Base-by-base conservation (phyloP, 1,284 basidiomycete genomes). In the Takashimella tepidaria region DNA sequence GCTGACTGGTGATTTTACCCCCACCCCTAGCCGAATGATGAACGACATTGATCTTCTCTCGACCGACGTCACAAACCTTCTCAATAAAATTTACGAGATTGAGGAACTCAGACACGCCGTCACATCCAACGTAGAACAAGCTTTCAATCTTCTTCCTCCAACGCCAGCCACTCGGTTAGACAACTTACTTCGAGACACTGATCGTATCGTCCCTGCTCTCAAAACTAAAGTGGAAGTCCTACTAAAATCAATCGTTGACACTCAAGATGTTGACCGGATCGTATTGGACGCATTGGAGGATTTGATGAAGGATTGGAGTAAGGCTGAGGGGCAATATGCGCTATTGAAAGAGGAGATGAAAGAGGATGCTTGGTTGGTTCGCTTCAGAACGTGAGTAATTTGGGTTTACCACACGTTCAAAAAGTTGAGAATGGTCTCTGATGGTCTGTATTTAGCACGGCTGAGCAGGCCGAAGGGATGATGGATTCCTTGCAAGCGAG, bases 301-400 rank as follows among this genome's bases (percentile, higher is more conserved):
- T 37, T 16, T 37, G 10, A 37, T 8, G 16, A 37, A 52, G 10
- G 89, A 93, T 44, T 96, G 90, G 90, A 84, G 86, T 53, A 77
- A 83, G 20, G 81, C 90, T 2, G 85, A 88, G 66, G 82, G 83
- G 46, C 89, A 93, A 62, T 88, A 86, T 51, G 86, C 89, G 22
- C 82, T 85, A 42, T 76, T 97, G 55, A 80, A 87, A 60, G 88
- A 90, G 67, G 93, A 98, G 72, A 79, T 97, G 56, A 90, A 89
- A 73, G 95, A 97, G 73, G 92, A 97, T 74, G 92, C 91, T 68
- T 96, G 91, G 87, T 80, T 97, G 64, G 87, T 86, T 8, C 87
- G 96, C n/a, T 97, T 97, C 73, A 81, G 89, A 59, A 92, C 89
- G 37, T 73, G 43, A 60, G 91, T 92, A 45, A 20, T 20, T 22